Evolutionary conservation across 169 alveolate species (phyloP).

Genomic region (Besnoitia besnoiti): DNA sequence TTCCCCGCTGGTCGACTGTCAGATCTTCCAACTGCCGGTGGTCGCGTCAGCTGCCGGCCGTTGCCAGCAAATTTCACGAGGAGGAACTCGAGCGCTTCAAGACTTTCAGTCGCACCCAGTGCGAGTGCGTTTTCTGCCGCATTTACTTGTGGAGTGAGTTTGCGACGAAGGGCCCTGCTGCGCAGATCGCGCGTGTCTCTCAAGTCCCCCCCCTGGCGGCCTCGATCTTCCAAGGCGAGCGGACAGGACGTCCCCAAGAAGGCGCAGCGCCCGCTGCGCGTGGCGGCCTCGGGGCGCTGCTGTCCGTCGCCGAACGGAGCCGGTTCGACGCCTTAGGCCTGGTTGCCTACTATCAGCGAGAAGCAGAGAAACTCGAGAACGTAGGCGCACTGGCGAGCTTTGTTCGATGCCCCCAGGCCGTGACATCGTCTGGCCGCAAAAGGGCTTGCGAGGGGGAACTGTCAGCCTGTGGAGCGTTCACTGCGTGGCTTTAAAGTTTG

Average conservation of each 20-base stretch:
- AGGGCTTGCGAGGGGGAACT: too few species aligned
- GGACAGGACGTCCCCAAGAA: not conserved
- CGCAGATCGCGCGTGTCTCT: not conserved
- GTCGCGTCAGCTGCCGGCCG: not conserved
- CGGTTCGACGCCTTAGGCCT: not conserved
- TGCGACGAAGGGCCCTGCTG: not conserved
- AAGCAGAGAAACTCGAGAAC: not conserved
- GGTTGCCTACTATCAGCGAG: not conserved
- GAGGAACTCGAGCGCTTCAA: not conserved
- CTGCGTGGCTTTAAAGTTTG: too few species aligned
- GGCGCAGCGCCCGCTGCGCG: not conserved
- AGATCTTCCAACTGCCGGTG: too few species aligned
- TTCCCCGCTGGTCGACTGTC: not conserved
- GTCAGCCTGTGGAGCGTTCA: too few species aligned
- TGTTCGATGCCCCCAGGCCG: too few species aligned
- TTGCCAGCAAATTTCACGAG: too few species aligned
- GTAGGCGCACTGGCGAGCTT: too few species aligned
- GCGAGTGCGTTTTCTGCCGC: not conserved
- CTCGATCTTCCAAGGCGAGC: not conserved
- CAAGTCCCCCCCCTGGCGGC: not conserved
- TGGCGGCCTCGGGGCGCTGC: not conserved
- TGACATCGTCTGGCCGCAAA: too few species aligned
- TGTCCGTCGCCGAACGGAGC: not conserved
- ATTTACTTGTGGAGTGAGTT: not conserved
- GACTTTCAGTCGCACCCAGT: not conserved